phyloP scores from a whole-genome alignment of 2,329 filamentous ascomycete genomes.

The Diaporthe helianthi region DNA sequence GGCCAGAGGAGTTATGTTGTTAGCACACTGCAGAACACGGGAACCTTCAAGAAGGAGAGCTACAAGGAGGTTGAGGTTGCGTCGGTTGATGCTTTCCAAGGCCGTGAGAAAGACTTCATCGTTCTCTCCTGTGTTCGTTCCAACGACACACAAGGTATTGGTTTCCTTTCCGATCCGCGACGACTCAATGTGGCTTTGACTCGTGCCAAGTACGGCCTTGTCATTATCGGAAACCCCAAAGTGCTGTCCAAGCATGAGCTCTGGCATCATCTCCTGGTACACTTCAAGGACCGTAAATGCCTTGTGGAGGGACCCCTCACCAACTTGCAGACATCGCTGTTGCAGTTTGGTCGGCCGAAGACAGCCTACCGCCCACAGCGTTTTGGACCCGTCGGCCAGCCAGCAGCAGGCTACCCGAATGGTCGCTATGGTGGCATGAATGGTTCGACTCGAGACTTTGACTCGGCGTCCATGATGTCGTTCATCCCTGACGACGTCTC shows the following conservation, averaged over 20 bases:
- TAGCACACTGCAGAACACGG: conserved; percentile 98
- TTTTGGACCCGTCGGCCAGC: conserved; percentile 53
- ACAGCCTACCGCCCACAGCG: conserved; percentile 90
- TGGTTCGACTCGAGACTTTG: conserved; percentile 61
- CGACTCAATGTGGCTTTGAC: conserved; percentile 97
- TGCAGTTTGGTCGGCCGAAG: conserved; percentile 95
- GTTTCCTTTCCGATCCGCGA: conserved; percentile 96
- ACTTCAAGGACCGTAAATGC: conserved; percentile 97
- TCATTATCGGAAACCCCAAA: conserved; percentile 97
- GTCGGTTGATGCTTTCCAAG: conserved; percentile 98
- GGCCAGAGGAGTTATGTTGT: conserved; percentile 98
- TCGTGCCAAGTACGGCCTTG: conserved; percentile 93
- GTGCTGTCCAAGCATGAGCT: conserved; percentile 96
- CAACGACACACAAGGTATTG: conserved; percentile 98
- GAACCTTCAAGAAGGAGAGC: conserved; percentile 96
- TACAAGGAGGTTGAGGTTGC: conserved; percentile 99
- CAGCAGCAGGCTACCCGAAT: conserved; percentile 44
- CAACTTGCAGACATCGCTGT: conserved; percentile 92
- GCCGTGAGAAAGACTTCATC: conserved; percentile 98
- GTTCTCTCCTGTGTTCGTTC: conserved; percentile 97
- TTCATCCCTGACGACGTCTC: conserved; percentile 98
- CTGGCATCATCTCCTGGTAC: conserved; percentile 93
- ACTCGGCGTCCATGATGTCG: conserved; percentile 87
- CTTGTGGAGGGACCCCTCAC: conserved; percentile 94
- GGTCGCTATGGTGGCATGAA: conserved; percentile 50